Evolutionary conservation across 2,329 filamentous ascomycete genomes (phyloP), one percentile per base, ranked within the genome.

Genomic region (Truncatella angustata): DNA sequence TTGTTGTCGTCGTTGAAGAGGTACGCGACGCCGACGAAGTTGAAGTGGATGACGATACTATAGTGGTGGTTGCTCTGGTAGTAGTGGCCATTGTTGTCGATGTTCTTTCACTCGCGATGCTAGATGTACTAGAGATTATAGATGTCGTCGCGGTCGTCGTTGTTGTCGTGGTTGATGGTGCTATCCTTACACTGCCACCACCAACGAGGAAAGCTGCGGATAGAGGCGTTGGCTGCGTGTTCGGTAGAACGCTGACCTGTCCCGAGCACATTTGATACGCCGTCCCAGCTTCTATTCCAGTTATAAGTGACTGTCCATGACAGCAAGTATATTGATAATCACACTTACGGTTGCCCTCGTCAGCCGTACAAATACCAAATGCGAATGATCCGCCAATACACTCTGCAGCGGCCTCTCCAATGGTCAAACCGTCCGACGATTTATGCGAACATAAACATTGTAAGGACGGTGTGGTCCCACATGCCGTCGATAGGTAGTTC

Each of bases 351-450:
- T 64, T 59, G 9, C 66, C 65, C 47, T 80, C 76, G 10, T 68
- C 61, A 3, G 73, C 70, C 4, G 71, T 66, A 65, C 88, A 91
- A 12, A 68, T 70, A 2, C 77, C 77, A 40, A 76, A 61, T 32
- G 67, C 67, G 51, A 64, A 69, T 61, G 81, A 78, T 6, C 80
- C 80, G 7, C 80, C 72, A 30, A 88, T 77, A 66, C 88, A 91
- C 62, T 86, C 80, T 56, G 90, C 69, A 4, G 83, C 85, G 10
- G 79, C 87, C 69, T 91, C 88, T n/a, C 86, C 87, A 44, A 90
- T 62, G 1, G 88, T 90, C 60, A 84, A 86, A 9, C 84, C 85
- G 26, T 79, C 79, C 11, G 66, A 69, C 7, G 85, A 85, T 30
- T 74, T 73, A 53, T 76, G 74, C 34, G 77, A 76, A 66, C 88